Conservation (phyloP, 805 yeast genomes). For the Clavispora asparagi region DNA sequence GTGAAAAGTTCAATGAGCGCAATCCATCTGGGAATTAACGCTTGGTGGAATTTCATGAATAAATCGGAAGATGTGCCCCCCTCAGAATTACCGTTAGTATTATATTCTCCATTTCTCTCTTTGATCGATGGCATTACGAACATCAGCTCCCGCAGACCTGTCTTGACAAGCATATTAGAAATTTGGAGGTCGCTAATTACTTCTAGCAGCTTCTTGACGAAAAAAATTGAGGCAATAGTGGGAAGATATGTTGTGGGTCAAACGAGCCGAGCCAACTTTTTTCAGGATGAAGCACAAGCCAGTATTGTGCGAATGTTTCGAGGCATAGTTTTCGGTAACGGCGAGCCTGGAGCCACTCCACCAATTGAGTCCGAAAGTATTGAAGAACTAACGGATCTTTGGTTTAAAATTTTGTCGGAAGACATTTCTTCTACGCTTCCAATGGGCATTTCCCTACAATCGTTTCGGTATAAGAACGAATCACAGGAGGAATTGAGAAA, state of each 20-base stretch:
- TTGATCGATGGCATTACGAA: slow-evolving; percentile 15
- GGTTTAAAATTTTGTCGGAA: background rate
- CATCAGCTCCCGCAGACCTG: slow-evolving; percentile 16
- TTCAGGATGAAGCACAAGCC: slow-evolving; percentile 10
- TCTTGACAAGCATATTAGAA: slow-evolving; percentile 9
- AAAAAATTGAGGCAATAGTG: slow-evolving; percentile 5
- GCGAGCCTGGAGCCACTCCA: background rate
- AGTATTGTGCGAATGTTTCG: slow-evolving; percentile 11
- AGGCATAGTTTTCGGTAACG: slow-evolving; percentile 9
- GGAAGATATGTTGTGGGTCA: slow-evolving; percentile 1
- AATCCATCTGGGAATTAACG: background rate
- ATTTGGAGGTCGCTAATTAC: slow-evolving; percentile 2
- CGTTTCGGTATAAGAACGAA: slow-evolving; percentile 12
- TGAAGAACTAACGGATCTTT: slow-evolving; percentile 12
- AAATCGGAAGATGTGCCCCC: background rate
- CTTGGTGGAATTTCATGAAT: background rate
- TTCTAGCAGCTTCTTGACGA: slow-evolving; percentile 1
- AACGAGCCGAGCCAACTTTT: slow-evolving; percentile 4
- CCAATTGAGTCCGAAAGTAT: slow-evolving; percentile 1
- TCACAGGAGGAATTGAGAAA: slow-evolving; percentile 11
- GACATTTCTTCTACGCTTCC: background rate
- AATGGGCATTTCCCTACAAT: slow-evolving; percentile 1
- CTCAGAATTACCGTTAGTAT: background rate
- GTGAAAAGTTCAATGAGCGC: background rate
- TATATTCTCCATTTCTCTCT: slow-evolving; percentile 14